These are phyloP conservation scores for Eimeria zaria DNA, from an alignment of 169 alveolate genomes.

Conservation along the genomic window DNA sequence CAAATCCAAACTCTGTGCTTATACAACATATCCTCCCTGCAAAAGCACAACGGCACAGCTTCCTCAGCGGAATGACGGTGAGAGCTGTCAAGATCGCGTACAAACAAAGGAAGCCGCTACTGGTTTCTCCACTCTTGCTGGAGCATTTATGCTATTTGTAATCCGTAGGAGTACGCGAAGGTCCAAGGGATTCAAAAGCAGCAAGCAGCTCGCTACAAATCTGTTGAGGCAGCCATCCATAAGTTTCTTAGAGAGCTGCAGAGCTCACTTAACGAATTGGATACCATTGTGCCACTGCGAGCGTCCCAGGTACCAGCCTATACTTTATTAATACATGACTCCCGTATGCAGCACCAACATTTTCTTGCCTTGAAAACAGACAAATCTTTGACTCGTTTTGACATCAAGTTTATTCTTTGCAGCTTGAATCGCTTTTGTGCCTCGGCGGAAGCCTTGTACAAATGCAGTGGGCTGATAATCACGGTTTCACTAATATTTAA, in stretches of 20 bases:
- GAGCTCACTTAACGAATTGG: conserved; percentile 50
- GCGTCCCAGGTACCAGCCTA: conserved; percentile 54
- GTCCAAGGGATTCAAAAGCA: conserved; percentile 62
- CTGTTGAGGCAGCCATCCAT: conserved; percentile 63
- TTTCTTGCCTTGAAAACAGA: not conserved
- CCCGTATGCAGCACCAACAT: not conserved
- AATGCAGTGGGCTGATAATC: not conserved
- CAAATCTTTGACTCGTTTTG: not conserved
- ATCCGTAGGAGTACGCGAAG: conserved; percentile 30
- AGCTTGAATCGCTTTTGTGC: not conserved
- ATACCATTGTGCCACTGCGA: conserved; percentile 50
- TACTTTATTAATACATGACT: not conserved
- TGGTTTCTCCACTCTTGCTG: not conserved
- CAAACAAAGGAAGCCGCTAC: not conserved
- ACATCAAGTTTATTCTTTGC: too few species aligned
- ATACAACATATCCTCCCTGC: not conserved
- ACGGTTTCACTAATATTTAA: not conserved
- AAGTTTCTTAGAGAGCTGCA: conserved; percentile 62
- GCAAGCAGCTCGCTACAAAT: conserved; percentile 39
- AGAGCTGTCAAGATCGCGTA: not conserved
- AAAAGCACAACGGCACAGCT: not conserved
- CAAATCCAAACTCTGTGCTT: not conserved
- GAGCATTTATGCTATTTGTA: not conserved
- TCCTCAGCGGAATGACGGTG: not conserved
- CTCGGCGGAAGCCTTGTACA: not conserved